Evolutionary conservation across 2,329 filamentous ascomycete genomes (phyloP), one percentile per base, ranked within the genome.

Genomic region (Hypoxylon sp.): DNA sequence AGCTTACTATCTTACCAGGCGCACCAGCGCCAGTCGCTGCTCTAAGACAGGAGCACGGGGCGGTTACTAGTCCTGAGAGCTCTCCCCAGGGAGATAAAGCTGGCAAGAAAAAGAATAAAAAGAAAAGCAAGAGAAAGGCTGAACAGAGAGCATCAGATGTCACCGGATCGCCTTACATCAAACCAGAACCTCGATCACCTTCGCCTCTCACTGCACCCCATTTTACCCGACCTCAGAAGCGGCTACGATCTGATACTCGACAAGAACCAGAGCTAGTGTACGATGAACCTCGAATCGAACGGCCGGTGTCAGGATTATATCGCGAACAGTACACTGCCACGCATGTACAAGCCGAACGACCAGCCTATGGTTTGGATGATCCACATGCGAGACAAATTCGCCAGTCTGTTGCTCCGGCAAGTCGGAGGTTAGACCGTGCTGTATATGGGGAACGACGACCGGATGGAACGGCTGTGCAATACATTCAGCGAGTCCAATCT

Each of bases 141-240:
- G 85, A 85, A 64, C 80, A 78, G 71, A 81, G 81, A 80, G 81
- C 77, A 74, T 79, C 76, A 52, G 84, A 84, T 66, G 74, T 78
- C 43, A 81, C 83, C 54, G 77, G 76, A 37, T 83, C 82, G 32
- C 85, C 87, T 8, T 83, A 84, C 68, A 89, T 91, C 71, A 91
- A 91, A 73, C 79, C 84, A 23, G 89, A 91, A 74, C 88, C 88
- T n/a, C 83, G 81, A 50, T 91, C 89, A 1, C 85, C 86, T 1
- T 90, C 88, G 5, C 88, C 87, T 7, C 76, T 89, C 53, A 80
- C 80, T 65, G 83, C 83, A 16, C 83, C 83, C 19, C 81, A 84
- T n/a, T 82, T 84, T 64, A 76, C 82, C 30, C 83, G 87, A 51
- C 85, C 88, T 8, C 81, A 79, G 70, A 90, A 90, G 74, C 84